phyloP scores from a whole-genome alignment of 139 green algal species.

The Chlamydomonas sp. region DNA sequence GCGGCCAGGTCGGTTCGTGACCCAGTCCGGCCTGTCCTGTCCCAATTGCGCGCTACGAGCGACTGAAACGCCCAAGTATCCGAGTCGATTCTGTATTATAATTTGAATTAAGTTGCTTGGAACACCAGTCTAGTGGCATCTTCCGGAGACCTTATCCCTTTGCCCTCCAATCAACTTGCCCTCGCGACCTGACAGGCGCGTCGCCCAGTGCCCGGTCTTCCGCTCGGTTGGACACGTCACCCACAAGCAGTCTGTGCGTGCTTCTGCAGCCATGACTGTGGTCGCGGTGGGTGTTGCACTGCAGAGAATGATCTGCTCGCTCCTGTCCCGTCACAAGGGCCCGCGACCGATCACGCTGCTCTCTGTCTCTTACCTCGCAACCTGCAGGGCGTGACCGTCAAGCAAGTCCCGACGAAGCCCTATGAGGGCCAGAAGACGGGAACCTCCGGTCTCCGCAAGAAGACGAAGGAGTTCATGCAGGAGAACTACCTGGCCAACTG shows the following conservation, averaged over 20 bases:
- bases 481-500: slow-evolving; percentile 99
- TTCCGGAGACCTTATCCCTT: no score
- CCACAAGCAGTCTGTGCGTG: background rate
- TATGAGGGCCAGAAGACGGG: slow-evolving; percentile 99
- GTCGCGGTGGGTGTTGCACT: slow-evolving; percentile 11
- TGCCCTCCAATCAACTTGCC: no score
- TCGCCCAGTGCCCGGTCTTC: no score
- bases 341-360: background rate
- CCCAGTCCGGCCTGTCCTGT: no score
- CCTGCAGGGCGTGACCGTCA: slow-evolving; percentile 69
- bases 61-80: no score
- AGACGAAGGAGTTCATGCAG: slow-evolving; percentile 94
- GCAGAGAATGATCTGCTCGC: background rate
- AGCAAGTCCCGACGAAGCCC: slow-evolving; percentile 89
- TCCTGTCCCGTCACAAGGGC: background rate
- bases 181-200: no score
- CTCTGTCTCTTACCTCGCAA: background rate
- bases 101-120: no score
- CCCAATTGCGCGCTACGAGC: no score
- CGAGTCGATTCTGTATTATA: no score
- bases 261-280: slow-evolving; percentile 2
- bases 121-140: no score
- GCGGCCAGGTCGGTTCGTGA: no score
- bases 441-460: slow-evolving; percentile 97
- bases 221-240: no score